Percentiles rank a stretch among this genome's conserved stretches.
These are phyloP conservation scores for Gnaphalium uliginosum DNA, from an alignment of 129 eudicot genomes.

Conservation along the genomic window DNA sequence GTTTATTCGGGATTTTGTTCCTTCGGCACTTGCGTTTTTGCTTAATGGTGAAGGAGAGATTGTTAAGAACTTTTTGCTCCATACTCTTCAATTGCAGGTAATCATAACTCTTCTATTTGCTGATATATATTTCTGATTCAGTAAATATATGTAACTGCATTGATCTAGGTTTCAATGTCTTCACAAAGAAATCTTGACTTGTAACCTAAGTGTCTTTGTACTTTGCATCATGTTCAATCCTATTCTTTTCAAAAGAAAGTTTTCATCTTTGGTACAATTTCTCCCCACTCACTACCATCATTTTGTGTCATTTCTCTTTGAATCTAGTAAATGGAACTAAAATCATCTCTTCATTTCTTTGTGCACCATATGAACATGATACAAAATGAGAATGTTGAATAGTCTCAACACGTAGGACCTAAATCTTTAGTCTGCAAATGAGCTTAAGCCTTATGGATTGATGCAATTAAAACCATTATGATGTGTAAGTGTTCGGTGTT, in stretches of 20 bases:
- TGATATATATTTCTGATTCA: neutral
- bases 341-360: neutral
- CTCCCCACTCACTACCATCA: neutral
- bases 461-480: neutral
- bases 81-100: conserved; percentile 96
- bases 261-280: neutral
- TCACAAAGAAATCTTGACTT: neutral
- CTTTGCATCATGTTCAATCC: neutral
- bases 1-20: conserved; percentile 92
- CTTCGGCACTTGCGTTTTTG: conserved; percentile 89
- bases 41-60: conserved; percentile 93
- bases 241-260: neutral
- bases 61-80: conserved; percentile 90
- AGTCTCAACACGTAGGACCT: neutral
- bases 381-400: neutral
- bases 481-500: neutral
- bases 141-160: neutral
- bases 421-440: neutral
- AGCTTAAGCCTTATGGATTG: neutral
- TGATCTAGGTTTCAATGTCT: neutral
- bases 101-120: neutral
- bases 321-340: neutral
- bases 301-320: neutral
- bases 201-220: neutral
- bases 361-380: neutral